Evolutionary conservation across 345 rosid genomes (phyloP).

Genomic region (Orychophragmus violaceus): DNA sequence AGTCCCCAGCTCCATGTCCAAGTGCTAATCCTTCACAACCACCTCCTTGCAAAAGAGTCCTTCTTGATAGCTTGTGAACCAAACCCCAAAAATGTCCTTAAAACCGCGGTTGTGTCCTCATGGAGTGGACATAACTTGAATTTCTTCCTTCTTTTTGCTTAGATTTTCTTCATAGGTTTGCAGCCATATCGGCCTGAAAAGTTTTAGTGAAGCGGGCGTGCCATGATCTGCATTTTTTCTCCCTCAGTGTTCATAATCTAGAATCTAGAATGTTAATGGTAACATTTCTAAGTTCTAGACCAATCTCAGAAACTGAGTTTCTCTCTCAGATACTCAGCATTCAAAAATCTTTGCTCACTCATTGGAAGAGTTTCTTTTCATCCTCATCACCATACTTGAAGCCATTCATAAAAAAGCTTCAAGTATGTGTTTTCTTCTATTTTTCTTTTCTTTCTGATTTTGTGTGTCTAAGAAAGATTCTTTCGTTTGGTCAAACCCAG

Average conservation of each 20-base stretch:
- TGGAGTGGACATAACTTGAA: slow-evolving; percentile 27
- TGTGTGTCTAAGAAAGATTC: slow-evolving; percentile 26
- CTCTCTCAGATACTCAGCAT: slow-evolving; percentile 31
- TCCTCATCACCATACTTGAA: slow-evolving; percentile 5
- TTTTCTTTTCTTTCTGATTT: not conserved
- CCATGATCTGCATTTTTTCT: slow-evolving; percentile 49
- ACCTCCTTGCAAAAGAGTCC: slow-evolving; percentile 95
- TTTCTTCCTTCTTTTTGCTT: slow-evolving; percentile 14
- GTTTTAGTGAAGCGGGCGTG: slow-evolving; percentile 64
- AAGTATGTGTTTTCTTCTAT: slow-evolving; percentile 19
- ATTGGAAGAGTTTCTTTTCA: slow-evolving; percentile 11
- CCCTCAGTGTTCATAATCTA: slow-evolving; percentile 24
- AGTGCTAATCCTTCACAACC: slow-evolving; percentile 55
- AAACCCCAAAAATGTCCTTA: not conserved
- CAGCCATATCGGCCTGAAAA: slow-evolving; percentile 72
- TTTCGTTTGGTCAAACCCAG: slow-evolving; percentile 29
- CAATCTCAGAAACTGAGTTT: slow-evolving; percentile 35
- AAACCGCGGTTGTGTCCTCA: slow-evolving; percentile 24
- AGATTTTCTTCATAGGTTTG: slow-evolving; percentile 39
- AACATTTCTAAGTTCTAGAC: slow-evolving; percentile 67
- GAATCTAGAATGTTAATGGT: slow-evolving; percentile 54
- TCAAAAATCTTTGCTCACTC: not conserved
- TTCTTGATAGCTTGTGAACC: slow-evolving; percentile 76
- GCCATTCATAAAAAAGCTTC: slow-evolving; percentile 11
- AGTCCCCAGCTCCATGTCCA: slow-evolving; percentile 65